Evolutionary conservation across 1,139 yeast genomes (phyloP), one percentile per base, ranked within the genome.

Genomic region (Lodderomyces pseudojiufengensis): DNA sequence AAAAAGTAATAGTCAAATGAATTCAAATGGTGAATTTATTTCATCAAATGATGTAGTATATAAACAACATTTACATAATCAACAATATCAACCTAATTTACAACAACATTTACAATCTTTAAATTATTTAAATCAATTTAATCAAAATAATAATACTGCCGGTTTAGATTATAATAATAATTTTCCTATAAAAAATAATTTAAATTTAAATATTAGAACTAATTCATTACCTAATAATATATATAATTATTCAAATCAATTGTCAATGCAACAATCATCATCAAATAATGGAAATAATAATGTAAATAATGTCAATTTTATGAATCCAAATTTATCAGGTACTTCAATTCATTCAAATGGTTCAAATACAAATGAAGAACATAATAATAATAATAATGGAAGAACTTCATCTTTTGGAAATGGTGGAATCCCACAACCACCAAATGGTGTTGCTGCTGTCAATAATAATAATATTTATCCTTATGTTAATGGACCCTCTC

Each of bases 21-120:
- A 55, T 44, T 54, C 64, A 8, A 57, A 59, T 40, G 65, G 65
- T 2, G 66, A 61, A 38, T 61, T 61, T 39, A 45, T 57, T 13
- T 43, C 43, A 14, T 43, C 39, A 24, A 50, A 47, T 9, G 29
- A 33, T 18, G 3, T 26, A 29, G 8, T 41, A 23, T 28, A 18
- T 14, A 21, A 24, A 30, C 16, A 25, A 15, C 28, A 6, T 8
- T 31, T 31, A 21, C 38, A 28, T 9, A 11, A 14, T 4, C 32
- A 23, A 23, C 26, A 30, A 11, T 24, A 23, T 22, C 32, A 23
- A 11, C 15, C 12, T 8, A 26, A 31, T 18, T 9, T 9, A 11
- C 24, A 31, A 13, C 32, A 15, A 26, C 22, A 29, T 20, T 15
- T 18, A 7, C 20, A 18, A 16, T 14, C 33, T 4, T 16, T 24